A percentile compares a stretch with the other conserved stretches of the same genome.
These are phyloP conservation scores for Boletus rufocinnamomeus DNA, from an alignment of 768 basidiomycete species.

Conservation along the genomic window DNA sequence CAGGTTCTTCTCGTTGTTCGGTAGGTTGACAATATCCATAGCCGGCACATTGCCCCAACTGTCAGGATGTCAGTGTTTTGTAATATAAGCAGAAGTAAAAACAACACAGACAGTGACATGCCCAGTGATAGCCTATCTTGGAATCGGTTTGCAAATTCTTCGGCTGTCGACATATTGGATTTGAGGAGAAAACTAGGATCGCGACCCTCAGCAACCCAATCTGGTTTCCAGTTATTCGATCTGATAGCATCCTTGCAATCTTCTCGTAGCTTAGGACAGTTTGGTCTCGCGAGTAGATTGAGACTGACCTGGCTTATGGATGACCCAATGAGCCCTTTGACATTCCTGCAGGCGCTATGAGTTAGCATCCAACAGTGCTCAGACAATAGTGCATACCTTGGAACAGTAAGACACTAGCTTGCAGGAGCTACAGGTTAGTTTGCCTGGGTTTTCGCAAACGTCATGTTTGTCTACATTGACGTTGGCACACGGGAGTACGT, in stretches of 20 bases:
- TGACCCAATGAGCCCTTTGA: conserved; percentile 43
- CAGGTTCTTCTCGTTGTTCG: conserved; percentile 24
- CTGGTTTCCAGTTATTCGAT: conserved; percentile 23
- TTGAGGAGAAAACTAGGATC: conserved; percentile 20
- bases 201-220: conserved; percentile 27
- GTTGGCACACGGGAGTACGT: conserved; percentile 40
- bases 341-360: conserved; percentile 35
- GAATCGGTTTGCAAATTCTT: conserved; percentile 16
- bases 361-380: neutral
- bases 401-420: conserved; percentile 49
- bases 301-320: conserved; percentile 39
- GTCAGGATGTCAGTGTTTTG: neutral
- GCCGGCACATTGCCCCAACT: conserved; percentile 41
- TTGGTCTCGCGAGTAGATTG: neutral
- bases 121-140: conserved; percentile 32
- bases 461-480: conserved; percentile 25
- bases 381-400: conserved; percentile 17
- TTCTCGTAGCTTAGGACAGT: neutral
- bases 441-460: conserved; percentile 36
- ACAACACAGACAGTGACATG: conserved; percentile 24
- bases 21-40: conserved; percentile 33
- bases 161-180: conserved; percentile 4
- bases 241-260: conserved; percentile 30
- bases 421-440: conserved; percentile 33
- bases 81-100: neutral